Percentiles rank a stretch among this genome's conserved stretches.
Conservation (phyloP, 495 filamentous ascomycete genomes). For the Pyrenopolyporus hunteri region DNA sequence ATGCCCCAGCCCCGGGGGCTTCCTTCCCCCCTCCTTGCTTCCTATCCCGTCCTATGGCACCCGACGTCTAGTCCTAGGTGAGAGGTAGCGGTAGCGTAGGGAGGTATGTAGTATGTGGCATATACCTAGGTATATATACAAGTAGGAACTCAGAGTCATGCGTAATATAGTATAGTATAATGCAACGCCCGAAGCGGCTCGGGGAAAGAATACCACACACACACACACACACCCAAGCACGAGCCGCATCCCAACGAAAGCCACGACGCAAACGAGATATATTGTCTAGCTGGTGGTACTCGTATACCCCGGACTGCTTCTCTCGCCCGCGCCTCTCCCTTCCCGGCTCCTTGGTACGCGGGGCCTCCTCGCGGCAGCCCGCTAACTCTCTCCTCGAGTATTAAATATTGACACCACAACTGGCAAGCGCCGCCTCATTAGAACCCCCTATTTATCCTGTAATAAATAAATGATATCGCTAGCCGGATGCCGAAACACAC, state of each 20-base stretch:
- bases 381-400: not conserved
- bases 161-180: no score
- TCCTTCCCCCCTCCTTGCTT: no score
- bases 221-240: slow-evolving; percentile 1
- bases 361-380: no score
- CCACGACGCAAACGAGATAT: slow-evolving; percentile 35
- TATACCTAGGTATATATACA: slow-evolving; percentile 20
- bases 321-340: slow-evolving; percentile 21
- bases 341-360: not conserved
- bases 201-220: slow-evolving; percentile 17
- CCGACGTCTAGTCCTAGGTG: no score
- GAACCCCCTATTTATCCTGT: no score
- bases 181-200: not conserved
- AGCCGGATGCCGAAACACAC: no score
- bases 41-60: no score
- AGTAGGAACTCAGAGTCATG: slow-evolving; percentile 2
- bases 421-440: no score
- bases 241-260: slow-evolving; percentile 12
- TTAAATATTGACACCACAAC: not conserved
- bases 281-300: slow-evolving; percentile 38
- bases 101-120: slow-evolving; percentile 3
- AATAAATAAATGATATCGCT: no score
- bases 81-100: no score
- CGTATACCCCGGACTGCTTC: slow-evolving; percentile 24
- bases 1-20: not conserved